A percentile compares a stretch with the other conserved stretches of the same genome.
These are phyloP conservation scores for Aspergillus aculeatinus DNA, from an alignment of 2,329 filamentous ascomycete species.

Conservation along the genomic window DNA sequence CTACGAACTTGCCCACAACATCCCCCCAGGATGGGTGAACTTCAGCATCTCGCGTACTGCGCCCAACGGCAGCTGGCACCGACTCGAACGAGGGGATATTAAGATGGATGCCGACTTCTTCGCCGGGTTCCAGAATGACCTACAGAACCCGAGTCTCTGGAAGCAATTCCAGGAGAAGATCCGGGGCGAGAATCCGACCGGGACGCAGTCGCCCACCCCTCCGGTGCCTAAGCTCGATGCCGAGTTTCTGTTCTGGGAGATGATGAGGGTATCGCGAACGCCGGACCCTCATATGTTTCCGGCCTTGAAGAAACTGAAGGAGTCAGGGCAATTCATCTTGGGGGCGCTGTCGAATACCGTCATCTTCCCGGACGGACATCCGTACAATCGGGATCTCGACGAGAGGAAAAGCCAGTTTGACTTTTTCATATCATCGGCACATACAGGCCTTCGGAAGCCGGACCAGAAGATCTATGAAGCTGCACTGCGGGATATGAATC, in stretches of 20 bases:
- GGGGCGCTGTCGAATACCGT: conserved; percentile 89
- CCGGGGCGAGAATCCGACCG: conserved; percentile 27
- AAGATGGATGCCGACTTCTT: conserved; percentile 75
- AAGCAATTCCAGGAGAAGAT: conserved; percentile 52
- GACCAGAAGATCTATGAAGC: conserved; percentile 77
- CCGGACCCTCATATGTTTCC: conserved; percentile 89
- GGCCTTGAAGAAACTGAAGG: conserved; percentile 68
- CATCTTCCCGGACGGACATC: conserved; percentile 74
- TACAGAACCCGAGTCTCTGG: conserved; percentile 69
- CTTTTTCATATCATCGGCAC: conserved; percentile 81
- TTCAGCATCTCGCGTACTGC: conserved; percentile 77
- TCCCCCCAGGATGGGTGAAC: conserved; percentile 89
- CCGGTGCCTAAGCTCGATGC: conserved; percentile 72
- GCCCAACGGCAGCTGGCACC: conserved; percentile 82
- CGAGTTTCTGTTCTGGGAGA: conserved; percentile 79
- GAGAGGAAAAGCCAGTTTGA: conserved; percentile 72
- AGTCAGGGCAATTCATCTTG: conserved; percentile 65
- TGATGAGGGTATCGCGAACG: conserved; percentile 72
- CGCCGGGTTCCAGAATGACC: conserved; percentile 69
- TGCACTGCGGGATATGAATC: conserved; percentile 66
- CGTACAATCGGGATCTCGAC: conserved; percentile 59
- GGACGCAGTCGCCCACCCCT: conserved; percentile 46
- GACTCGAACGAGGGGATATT: conserved; percentile 80
- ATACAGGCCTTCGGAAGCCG: conserved; percentile 84
- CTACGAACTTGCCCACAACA: conserved; percentile 74